These are phyloP conservation scores for Phytophthora tubulina DNA, from an alignment of 352 stramenopile species.

Conservation along the genomic window DNA sequence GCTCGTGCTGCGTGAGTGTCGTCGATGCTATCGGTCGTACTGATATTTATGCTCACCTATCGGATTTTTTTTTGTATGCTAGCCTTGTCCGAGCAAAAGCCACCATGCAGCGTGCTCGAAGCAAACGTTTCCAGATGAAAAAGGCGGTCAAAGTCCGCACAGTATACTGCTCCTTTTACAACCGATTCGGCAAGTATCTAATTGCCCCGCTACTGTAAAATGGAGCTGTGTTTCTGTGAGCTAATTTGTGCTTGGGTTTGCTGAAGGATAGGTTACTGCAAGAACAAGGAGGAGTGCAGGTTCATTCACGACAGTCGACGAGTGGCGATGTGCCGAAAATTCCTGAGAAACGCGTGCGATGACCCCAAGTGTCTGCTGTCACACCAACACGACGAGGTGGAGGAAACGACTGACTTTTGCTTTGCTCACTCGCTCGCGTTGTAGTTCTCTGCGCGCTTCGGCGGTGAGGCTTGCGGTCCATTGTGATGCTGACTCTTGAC, in stretches of 20 bases:
- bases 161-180: constrained; percentile 87
- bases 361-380: constrained; percentile 74
- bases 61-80: constrained; percentile 7
- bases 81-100: constrained; percentile 57
- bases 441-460: constrained; percentile 6
- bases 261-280: constrained; percentile 71
- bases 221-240: neutral
- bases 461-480: constrained; percentile 20
- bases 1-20: constrained; percentile 51
- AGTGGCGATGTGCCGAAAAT: constrained; percentile 85
- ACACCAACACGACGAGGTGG: constrained; percentile 80
- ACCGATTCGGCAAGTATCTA: constrained; percentile 75
- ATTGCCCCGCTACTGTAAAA: neutral
- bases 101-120: constrained; percentile 60
- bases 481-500: constrained; percentile 29
- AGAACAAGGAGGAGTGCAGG: constrained; percentile 80
- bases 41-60: constrained; percentile 6
- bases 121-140: constrained; percentile 45
- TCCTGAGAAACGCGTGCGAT: constrained; percentile 71
- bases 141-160: constrained; percentile 56
- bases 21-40: neutral
- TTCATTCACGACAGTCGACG: constrained; percentile 88
- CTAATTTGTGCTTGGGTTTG: constrained; percentile 23
- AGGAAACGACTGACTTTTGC: constrained; percentile 26
- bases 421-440: constrained; percentile 25